These are phyloP conservation scores for Fusarium chaquense DNA, from an alignment of 2,329 filamentous ascomycete species.

Conservation along the genomic window DNA sequence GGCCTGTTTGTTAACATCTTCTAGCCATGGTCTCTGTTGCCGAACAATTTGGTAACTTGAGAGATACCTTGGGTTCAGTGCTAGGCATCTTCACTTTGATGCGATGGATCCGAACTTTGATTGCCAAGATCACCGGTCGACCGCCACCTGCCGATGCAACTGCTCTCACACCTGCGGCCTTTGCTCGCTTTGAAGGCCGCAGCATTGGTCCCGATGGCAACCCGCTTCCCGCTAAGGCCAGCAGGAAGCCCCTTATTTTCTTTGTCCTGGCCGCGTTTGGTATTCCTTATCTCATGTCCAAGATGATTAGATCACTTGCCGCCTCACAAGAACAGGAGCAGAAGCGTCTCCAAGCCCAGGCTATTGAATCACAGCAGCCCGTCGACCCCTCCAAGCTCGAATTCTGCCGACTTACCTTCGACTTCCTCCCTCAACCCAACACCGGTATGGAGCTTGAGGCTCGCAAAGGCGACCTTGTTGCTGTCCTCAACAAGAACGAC, in stretches of 20 bases:
- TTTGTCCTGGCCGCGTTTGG: slow-evolving; percentile 96
- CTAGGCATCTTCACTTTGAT: slow-evolving; percentile 96
- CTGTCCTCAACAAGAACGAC: slow-evolving; percentile 91
- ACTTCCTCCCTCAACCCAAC: slow-evolving; percentile 85
- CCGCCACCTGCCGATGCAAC: slow-evolving; percentile 89
- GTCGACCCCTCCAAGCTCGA: slow-evolving; percentile 92
- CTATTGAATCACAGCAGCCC: slow-evolving; percentile 64
- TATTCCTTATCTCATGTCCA: slow-evolving; percentile 95
- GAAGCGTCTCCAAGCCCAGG: slow-evolving; percentile 64
- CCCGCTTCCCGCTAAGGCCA: slow-evolving; percentile 76
- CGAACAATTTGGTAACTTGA: slow-evolving; percentile 94
- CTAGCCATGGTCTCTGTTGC: slow-evolving; percentile 97
- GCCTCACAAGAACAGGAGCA: slow-evolving; percentile 88
- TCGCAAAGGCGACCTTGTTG: slow-evolving; percentile 95
- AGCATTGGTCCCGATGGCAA: slow-evolving; percentile 70
- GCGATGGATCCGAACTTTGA: slow-evolving; percentile 90
- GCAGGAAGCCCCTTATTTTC: slow-evolving; percentile 95
- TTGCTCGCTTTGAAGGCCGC: slow-evolving; percentile 87
- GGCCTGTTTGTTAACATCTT: slow-evolving; percentile 15
- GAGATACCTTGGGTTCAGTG: slow-evolving; percentile 92
- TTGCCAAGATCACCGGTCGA: slow-evolving; percentile 92
- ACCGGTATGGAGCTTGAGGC: slow-evolving; percentile 85
- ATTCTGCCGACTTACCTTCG: slow-evolving; percentile 94
- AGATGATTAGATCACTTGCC: slow-evolving; percentile 88
- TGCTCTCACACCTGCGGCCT: slow-evolving; percentile 88